These are phyloP conservation scores for Amphirosellinia nigrospora DNA, from an alignment of 495 filamentous ascomycete genomes.

Conservation along the genomic window DNA sequence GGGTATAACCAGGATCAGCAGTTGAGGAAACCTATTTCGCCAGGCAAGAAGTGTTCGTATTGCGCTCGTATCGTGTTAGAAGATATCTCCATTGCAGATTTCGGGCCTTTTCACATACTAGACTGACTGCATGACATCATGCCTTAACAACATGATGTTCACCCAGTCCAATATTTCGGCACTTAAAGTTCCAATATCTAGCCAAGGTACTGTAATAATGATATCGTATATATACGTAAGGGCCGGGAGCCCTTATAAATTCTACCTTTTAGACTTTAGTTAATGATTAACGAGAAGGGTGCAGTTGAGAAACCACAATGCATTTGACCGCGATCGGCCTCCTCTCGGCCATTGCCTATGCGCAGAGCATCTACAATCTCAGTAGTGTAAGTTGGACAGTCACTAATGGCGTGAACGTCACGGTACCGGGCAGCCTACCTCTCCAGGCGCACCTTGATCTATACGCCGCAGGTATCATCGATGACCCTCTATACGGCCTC, in stretches of 20 bases:
- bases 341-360: slow-evolving; percentile 13
- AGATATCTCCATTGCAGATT: neutral
- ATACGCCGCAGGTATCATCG: slow-evolving; percentile 57
- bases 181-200: neutral
- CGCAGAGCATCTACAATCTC: slow-evolving; percentile 54
- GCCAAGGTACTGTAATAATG: neutral
- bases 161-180: neutral
- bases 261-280: neutral
- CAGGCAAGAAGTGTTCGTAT: neutral
- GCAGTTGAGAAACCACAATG: neutral
- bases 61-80: neutral
- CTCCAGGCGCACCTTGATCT: slow-evolving; percentile 70
- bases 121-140: slow-evolving; percentile 2
- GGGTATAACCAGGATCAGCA: neutral
- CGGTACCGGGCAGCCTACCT: slow-evolving; percentile 64
- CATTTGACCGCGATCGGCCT: neutral
- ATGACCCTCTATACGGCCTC: slow-evolving; percentile 62
- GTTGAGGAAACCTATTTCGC: neutral
- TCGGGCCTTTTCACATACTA: neutral
- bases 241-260: neutral
- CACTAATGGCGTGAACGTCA: slow-evolving; percentile 58
- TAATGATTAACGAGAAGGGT: neutral
- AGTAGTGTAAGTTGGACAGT: slow-evolving; percentile 62
- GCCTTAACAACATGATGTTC: neutral
- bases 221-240: neutral